Evolutionary conservation across 768 basidiomycete genomes (phyloP).

Genomic region (Glaciozyma martinii): DNA sequence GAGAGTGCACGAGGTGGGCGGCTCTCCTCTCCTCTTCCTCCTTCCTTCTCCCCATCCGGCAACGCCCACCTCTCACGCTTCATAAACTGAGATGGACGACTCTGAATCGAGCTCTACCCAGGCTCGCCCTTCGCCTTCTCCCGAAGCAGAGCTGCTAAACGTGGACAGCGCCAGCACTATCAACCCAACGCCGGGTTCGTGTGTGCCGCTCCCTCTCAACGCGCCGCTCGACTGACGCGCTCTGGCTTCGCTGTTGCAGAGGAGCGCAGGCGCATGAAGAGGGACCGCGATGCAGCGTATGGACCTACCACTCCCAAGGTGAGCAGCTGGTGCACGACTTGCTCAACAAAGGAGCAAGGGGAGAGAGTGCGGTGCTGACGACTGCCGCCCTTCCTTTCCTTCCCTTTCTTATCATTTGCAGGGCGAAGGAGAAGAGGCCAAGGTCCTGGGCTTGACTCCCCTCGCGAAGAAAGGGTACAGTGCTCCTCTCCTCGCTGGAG

Average conservation of each 20-base stretch:
- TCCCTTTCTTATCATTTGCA: not conserved
- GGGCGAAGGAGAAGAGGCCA: conserved; percentile 19
- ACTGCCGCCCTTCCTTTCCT: not conserved
- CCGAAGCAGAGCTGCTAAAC: too few relatives aligned
- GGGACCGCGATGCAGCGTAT: not conserved
- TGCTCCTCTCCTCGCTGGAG: not conserved
- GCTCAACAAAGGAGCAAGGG: not conserved
- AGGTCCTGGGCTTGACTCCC: conserved; percentile 11
- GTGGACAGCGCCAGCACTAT: too few relatives aligned
- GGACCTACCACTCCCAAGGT: not conserved
- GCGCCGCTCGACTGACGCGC: too few relatives aligned
- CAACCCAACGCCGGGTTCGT: too few relatives aligned
- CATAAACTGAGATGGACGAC: not conserved
- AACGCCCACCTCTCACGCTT: not conserved
- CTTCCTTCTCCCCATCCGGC: not conserved
- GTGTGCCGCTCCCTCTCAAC: too few relatives aligned
- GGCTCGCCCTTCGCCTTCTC: too few relatives aligned
- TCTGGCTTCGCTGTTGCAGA: too few relatives aligned
- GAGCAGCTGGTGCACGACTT: not conserved
- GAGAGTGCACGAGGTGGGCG: too few relatives aligned
- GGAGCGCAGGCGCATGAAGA: not conserved
- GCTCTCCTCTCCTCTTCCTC: too few relatives aligned
- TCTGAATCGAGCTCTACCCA: too few relatives aligned
- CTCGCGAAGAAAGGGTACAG: conserved; percentile 26
- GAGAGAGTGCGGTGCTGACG: not conserved